These are phyloP conservation scores for Podospora appendiculata DNA, from an alignment of 495 filamentous ascomycete genomes.

Conservation along the genomic window DNA sequence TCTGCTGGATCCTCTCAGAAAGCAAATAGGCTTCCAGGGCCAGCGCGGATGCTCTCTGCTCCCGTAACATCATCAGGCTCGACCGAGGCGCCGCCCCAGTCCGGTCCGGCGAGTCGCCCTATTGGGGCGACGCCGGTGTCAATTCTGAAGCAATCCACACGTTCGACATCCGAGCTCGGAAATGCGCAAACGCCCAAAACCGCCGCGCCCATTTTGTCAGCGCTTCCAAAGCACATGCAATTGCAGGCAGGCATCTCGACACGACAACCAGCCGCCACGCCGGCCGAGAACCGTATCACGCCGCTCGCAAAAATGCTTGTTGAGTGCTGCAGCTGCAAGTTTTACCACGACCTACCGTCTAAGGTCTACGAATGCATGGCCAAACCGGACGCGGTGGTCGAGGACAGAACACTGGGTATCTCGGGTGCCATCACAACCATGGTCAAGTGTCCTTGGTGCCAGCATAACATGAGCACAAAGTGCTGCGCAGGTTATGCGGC, in stretches of 20 bases:
- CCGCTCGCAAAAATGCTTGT: conserved; percentile 69
- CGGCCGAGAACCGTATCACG: conserved; percentile 4
- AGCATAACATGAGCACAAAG: conserved; percentile 60
- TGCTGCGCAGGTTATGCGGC: conserved; percentile 72
- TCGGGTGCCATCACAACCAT: conserved; percentile 47
- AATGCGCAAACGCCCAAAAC: neutral
- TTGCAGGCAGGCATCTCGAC: conserved; percentile 10
- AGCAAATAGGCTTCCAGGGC: neutral
- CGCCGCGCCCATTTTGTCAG: conserved; percentile 11
- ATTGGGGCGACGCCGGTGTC: conserved; percentile 10
- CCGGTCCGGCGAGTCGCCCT: conserved; percentile 1
- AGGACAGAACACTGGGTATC: conserved; percentile 38
- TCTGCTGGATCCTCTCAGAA: too few relatives aligned
- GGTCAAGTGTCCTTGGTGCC: conserved; percentile 71
- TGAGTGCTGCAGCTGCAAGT: conserved; percentile 73
- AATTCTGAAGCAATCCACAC: conserved; percentile 22
- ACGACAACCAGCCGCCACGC: conserved; percentile 2
- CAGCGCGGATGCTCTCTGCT: neutral
- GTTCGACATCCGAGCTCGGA: conserved; percentile 3
- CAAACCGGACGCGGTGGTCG: conserved; percentile 48
- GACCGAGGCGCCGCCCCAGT: neutral
- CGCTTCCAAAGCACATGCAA: conserved; percentile 27
- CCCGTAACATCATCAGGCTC: neutral
- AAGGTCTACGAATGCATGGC: conserved; percentile 69
- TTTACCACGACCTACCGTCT: conserved; percentile 74